Conservation (phyloP, 768 basidiomycete genomes). For the Hirschioporus abietinus region DNA sequence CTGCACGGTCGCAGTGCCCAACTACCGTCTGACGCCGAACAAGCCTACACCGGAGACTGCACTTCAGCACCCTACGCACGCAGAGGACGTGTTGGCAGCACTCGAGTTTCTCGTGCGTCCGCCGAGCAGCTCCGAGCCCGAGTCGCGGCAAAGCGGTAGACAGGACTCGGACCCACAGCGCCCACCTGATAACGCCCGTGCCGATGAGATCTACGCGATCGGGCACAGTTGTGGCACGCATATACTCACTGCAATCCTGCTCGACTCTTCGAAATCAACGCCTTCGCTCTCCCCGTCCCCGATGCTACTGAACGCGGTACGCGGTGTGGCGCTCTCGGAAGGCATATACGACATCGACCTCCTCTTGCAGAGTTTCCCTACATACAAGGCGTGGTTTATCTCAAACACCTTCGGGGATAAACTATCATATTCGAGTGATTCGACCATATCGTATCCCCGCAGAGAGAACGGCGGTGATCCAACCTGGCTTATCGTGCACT, state of each 20-base stretch:
- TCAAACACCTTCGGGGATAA: slow-evolving; percentile 51
- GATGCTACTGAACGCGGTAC: slow-evolving; percentile 37
- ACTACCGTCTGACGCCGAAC: slow-evolving; percentile 66
- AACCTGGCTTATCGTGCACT: slow-evolving; percentile 72
- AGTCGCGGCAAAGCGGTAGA: background rate
- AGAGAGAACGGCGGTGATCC: slow-evolving; percentile 32
- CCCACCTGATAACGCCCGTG: background rate
- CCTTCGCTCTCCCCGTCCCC: slow-evolving; percentile 42
- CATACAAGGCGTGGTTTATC: slow-evolving; percentile 69
- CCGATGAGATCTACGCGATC: slow-evolving; percentile 44
- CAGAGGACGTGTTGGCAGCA: slow-evolving; percentile 57
- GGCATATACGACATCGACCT: slow-evolving; percentile 74
- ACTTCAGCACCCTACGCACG: slow-evolving; percentile 66
- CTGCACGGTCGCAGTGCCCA: slow-evolving; percentile 63
- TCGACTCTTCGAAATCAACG: slow-evolving; percentile 40
- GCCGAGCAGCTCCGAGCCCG: background rate
- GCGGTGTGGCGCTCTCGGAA: slow-evolving; percentile 60
- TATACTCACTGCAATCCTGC: slow-evolving; percentile 67
- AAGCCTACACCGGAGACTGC: slow-evolving; percentile 29
- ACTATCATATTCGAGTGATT: slow-evolving; percentile 43
- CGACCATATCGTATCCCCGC: slow-evolving; percentile 36
- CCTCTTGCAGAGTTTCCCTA: slow-evolving; percentile 58
- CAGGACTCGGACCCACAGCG: background rate
- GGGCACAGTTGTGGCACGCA: slow-evolving; percentile 85
- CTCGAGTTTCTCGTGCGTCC: slow-evolving; percentile 46